Base-by-base conservation (phyloP, 441 rosid genomes). In the Gossypium davidsonii region DNA sequence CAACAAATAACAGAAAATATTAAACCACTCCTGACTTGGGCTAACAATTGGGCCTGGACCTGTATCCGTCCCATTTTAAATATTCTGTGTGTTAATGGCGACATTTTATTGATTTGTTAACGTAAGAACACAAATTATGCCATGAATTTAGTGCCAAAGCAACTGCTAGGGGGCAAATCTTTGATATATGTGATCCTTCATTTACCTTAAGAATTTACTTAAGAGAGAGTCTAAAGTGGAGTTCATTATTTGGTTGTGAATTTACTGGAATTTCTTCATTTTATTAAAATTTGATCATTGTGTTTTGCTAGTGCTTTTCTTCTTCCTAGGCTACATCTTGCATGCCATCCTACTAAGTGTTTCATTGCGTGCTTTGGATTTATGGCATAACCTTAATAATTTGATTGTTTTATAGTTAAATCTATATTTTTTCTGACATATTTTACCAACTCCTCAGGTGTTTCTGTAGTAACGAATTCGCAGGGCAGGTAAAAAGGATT, bases 401-500 rank as follows among this genome's bases (percentile, higher is more conserved):
- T 70, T 52, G 59, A 34, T 6, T 52, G 23, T 52, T 52, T 15
- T 52, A 20, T 52, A 52, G 10, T 52, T 15, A 17, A 52, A 15
- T 17, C 9, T 52, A 17, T 52, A 6, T 34, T 2, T 60, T 73
- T 11, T 77, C 74, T 80, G 71, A 82, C 75, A 60, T 20, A 10
- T 72, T 66, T 7, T 46, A 46, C 67, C 68, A 57, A 72, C 67
- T 74, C 14, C 74, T 69, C 90, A 94, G 97, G 87, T 84, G 85
- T 76, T 90, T 91, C 76, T 88, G 87, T 64, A 85, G 82, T 34
- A 81, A 49, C 57, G 97, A 88, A 74, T 73, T 77, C 72, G 72
- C 84, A 18, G 94, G 97, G 52, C 95, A 91, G 96, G 98, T 89
- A 83, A 70, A 62, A 53, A 44, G 39, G 9, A 28, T 71, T 72